Base-by-base conservation (phyloP, 371 early-diverging fungal genomes). In the Lichtheimia corymbifera region DNA sequence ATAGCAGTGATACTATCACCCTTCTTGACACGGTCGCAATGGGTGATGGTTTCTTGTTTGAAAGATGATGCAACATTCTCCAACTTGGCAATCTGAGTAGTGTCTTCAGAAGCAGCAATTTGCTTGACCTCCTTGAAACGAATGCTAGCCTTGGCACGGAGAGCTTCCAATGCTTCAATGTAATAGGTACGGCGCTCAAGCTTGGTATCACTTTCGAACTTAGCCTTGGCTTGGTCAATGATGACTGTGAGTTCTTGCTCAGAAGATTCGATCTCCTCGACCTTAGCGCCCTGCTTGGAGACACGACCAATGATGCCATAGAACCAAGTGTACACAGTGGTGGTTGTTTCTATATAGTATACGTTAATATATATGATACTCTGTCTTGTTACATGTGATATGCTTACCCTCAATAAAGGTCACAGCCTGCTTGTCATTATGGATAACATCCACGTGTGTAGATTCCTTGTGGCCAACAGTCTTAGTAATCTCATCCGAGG, bases 221-320 rank as follows among this genome's bases (percentile, higher is more conserved):
- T 47, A 5, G 47, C n/a, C 17, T 47, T 47, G 15, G n/a, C n/a
- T n/a, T 22, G 47, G 11, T 47, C 47, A 22, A 47, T 18, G 5
- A 47, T 47, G 18, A 47, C 17, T n/a, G 47, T 47, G 18, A 47
- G 22, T 11, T 47, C 47, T 22, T 22, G 47, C 17, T 47, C 47
- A 2, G 47, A 47, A 35, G 35, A 5, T 35, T 6, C 35, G 35
- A 35, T 35, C 0, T 35, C 35, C 11, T 35, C 35, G 2, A 11
- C 6, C 11, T 35, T 35, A 9, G 35, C 35, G 0, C 35, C 35
- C 9, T 35, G 35, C 35, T 35, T 35, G 35, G 58, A 28, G 28
- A 53, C 24, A 30, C 58, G 58, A 24, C 22, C 30, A 27, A 58
- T 58, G 49, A 58, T 17, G 30, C 58, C 49, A 45, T n/a, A 58